These are phyloP conservation scores for Phytophthora constricta DNA, from an alignment of 352 stramenopile genomes.

Conservation along the genomic window DNA sequence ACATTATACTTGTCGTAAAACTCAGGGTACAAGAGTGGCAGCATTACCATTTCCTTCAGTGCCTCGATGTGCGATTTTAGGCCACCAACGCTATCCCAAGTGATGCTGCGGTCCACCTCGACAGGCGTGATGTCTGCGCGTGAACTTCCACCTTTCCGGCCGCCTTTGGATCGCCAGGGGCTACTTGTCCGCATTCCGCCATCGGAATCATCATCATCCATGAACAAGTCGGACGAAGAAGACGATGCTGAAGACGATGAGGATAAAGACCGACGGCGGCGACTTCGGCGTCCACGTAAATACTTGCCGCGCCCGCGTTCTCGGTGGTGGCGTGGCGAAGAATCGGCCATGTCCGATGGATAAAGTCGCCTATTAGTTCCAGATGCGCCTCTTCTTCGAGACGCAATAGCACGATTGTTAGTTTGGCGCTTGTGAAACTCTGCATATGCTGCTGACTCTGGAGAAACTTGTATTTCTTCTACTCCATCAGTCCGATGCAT, in stretches of 20 bases:
- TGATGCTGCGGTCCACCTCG: conserved; percentile 84
- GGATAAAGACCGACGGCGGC: conserved; percentile 48
- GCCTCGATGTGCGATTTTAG: conserved; percentile 87
- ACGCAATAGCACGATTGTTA: conserved; percentile 29
- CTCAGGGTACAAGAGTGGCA: conserved; percentile 93
- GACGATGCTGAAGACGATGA: conserved; percentile 53
- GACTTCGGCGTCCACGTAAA: conserved; percentile 31
- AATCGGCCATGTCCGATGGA: conserved; percentile 32
- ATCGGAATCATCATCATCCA: conserved; percentile 68
- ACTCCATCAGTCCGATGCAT: conserved; percentile 44
- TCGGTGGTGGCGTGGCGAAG: conserved; percentile 31
- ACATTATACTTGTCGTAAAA: conserved; percentile 93
- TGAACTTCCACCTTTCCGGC: conserved; percentile 46
- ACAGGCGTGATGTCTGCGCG: conserved; percentile 85
- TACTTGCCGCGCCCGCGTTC: conserved; percentile 29
- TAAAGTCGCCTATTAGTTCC: conserved; percentile 38
- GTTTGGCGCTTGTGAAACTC: conserved; percentile 75
- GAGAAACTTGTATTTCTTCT: conserved; percentile 38
- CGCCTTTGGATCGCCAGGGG: conserved; percentile 35
- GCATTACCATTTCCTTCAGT: conserved; percentile 95
- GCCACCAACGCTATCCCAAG: conserved; percentile 87
- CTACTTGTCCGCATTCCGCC: conserved; percentile 71
- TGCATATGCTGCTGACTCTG: conserved; percentile 52
- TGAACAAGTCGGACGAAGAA: conserved; percentile 65
- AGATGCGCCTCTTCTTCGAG: conserved; percentile 29